phyloP scores from a whole-genome alignment of 305 asterid species.

The Caryopteris hybrid region DNA sequence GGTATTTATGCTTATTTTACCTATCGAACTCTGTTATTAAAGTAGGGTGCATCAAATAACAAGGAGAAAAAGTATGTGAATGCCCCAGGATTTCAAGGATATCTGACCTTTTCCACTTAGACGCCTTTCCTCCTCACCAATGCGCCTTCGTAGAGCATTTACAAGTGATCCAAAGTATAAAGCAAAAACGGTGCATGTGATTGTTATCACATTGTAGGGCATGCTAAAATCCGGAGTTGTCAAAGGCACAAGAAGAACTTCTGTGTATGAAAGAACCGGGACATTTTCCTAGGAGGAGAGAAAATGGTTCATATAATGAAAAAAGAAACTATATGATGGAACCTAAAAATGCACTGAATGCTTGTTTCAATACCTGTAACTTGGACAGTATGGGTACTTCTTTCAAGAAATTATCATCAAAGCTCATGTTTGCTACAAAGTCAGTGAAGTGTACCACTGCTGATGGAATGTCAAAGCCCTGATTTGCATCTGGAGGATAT shows the following conservation, averaged over 20 bases:
- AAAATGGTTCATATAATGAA: slow-evolving; percentile 12
- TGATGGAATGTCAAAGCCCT: slow-evolving; percentile 98
- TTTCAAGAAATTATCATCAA: slow-evolving; percentile 39
- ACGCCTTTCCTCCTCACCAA: slow-evolving; percentile 81
- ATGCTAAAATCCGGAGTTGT: slow-evolving; percentile 99
- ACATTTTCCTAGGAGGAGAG: slow-evolving; percentile 45
- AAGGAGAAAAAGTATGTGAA: not conserved
- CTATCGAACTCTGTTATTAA: not conserved
- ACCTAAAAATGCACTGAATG: not conserved
- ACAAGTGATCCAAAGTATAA: slow-evolving; percentile 91
- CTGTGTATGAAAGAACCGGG: slow-evolving; percentile 69
- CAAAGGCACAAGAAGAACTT: slow-evolving; percentile 92
- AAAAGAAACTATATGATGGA: not conserved
- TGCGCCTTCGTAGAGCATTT: slow-evolving; percentile 78
- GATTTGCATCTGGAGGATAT: slow-evolving; percentile 99
- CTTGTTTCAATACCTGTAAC: slow-evolving; percentile 54
- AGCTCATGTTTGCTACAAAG: slow-evolving; percentile 48
- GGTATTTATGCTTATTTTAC: not conserved
- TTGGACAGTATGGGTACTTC: slow-evolving; percentile 58
- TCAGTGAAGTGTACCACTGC: slow-evolving; percentile 66
- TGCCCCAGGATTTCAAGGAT: not conserved
- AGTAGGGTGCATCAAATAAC: not conserved
- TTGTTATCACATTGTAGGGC: slow-evolving; percentile 97
- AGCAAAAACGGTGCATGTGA: slow-evolving; percentile 95
- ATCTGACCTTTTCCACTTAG: slow-evolving; percentile 55